A percentile compares a stretch with the other conserved stretches of the same genome.
Conservation (phyloP, 140 eudicot genomes). For the Cichorium intybus region DNA sequence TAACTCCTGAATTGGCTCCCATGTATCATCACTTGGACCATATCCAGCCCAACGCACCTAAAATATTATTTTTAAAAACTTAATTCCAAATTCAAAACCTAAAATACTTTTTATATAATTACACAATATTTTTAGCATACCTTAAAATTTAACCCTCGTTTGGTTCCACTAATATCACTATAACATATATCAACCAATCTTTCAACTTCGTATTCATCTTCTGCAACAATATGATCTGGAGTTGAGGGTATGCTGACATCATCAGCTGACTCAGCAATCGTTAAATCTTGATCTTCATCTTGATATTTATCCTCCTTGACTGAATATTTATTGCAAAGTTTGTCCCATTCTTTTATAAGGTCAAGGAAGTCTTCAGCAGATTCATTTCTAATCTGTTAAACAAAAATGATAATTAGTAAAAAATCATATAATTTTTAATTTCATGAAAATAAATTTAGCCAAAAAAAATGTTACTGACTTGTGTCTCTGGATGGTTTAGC, state of each 20-base stretch:
- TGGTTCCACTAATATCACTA: slow-evolving; percentile 24
- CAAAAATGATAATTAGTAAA: slow-evolving; percentile 5
- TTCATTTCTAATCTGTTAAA: slow-evolving; percentile 67
- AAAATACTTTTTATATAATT: not conserved
- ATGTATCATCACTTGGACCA: slow-evolving; percentile 51
- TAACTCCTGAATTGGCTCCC: slow-evolving; percentile 50
- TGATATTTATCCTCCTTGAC: slow-evolving; percentile 6
- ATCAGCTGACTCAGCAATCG: slow-evolving; percentile 19
- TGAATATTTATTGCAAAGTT: slow-evolving; percentile 43
- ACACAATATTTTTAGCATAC: slow-evolving; percentile 5
- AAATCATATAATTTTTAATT: not conserved
- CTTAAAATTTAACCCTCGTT: slow-evolving; percentile 40
- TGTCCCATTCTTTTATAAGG: slow-evolving; percentile 67
- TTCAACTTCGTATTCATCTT: slow-evolving; percentile 47
- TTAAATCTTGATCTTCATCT: slow-evolving; percentile 14
- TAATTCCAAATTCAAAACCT: not conserved
- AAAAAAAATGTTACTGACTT: slow-evolving; percentile 44
- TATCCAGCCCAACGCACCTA: slow-evolving; percentile 49
- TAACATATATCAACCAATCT: slow-evolving; percentile 51
- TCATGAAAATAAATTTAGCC: not conserved
- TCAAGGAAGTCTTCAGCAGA: slow-evolving; percentile 60
- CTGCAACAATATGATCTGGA: slow-evolving; percentile 4
- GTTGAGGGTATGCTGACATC: slow-evolving; percentile 15
- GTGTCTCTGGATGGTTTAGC: slow-evolving; percentile 64
- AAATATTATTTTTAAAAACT: slow-evolving; percentile 6